Evolutionary conservation across 2,329 filamentous ascomycete species (phyloP).

Genomic region (Paecilomyces sp.): DNA sequence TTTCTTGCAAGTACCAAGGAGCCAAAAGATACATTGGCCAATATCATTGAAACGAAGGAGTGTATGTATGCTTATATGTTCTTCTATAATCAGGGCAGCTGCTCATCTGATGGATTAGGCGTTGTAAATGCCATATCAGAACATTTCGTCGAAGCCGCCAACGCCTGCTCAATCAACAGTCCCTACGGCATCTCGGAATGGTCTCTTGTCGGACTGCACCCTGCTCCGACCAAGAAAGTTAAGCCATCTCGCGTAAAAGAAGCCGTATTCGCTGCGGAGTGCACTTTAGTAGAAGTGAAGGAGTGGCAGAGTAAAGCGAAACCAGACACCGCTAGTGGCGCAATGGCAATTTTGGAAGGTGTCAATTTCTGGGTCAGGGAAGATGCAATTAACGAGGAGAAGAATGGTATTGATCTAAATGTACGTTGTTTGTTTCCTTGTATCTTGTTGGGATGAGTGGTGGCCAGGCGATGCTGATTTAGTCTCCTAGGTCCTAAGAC

Average conservation of each 20-base stretch:
- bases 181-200: conserved; percentile 73
- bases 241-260: conserved; percentile 69
- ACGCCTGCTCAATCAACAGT: conserved; percentile 66
- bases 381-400: conserved; percentile 75
- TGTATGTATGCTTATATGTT: conserved; percentile 44
- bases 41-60: conserved; percentile 63
- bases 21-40: conserved; percentile 73
- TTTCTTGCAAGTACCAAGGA: conserved; percentile 49
- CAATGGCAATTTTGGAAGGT: conserved; percentile 72
- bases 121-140: conserved; percentile 79
- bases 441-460: neutral
- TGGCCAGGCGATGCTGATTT: neutral
- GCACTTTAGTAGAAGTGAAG: conserved; percentile 62
- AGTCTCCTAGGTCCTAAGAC: conserved; percentile 51
- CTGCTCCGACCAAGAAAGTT: conserved; percentile 58
- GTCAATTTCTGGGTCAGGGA: conserved; percentile 82
- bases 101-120: neutral
- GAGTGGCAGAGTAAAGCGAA: conserved; percentile 69
- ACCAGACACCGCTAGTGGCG: conserved; percentile 67
- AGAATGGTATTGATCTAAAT: conserved; percentile 66
- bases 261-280: conserved; percentile 76
- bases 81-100: neutral
- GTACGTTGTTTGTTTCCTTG: conserved; percentile 10
- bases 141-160: conserved; percentile 78
- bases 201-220: conserved; percentile 69